These are phyloP conservation scores for Tuctoria greenei DNA, from an alignment of 176 grass and related monocot species.

Conservation along the genomic window DNA sequence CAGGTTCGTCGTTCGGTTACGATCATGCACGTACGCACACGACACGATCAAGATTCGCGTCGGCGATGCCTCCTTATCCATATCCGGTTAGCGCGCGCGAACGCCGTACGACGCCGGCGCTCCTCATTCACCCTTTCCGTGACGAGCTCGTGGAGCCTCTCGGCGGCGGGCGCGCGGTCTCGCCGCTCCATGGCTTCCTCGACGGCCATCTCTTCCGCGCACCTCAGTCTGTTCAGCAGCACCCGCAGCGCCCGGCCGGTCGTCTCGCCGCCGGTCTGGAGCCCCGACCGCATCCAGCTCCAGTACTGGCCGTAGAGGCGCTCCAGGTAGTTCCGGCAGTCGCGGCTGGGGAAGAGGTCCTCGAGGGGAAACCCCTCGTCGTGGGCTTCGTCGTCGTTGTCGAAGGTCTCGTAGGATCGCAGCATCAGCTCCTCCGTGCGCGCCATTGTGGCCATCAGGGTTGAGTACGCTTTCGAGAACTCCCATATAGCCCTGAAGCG, in stretches of 20 bases:
- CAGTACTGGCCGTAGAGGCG: background rate
- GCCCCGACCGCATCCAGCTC: background rate
- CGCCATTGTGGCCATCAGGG: background rate
- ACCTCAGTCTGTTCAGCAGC: background rate
- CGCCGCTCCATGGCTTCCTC: background rate
- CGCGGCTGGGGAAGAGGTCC: conserved; percentile 8
- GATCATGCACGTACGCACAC: too few species aligned
- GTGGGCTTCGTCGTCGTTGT: fast-evolving
- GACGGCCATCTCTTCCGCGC: background rate
- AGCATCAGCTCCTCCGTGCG: background rate
- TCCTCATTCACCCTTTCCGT: fast-evolving
- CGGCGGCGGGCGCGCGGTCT: background rate
- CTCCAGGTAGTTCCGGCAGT: background rate
- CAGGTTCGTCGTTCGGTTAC: too few species aligned
- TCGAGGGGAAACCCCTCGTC: background rate
- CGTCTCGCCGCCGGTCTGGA: background rate
- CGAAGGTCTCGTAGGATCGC: too few species aligned
- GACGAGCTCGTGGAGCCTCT: background rate
- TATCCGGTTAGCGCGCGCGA: too few species aligned
- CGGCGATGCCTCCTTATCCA: too few species aligned
- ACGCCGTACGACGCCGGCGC: too few species aligned
- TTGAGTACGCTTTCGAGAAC: conserved; percentile 13
- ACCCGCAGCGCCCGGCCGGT: background rate
- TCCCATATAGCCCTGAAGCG: background rate
- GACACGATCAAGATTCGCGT: too few species aligned